Evolutionary conservation across 2,329 filamentous ascomycete genomes (phyloP).

Genomic region (Pezicula neosporulosa): DNA sequence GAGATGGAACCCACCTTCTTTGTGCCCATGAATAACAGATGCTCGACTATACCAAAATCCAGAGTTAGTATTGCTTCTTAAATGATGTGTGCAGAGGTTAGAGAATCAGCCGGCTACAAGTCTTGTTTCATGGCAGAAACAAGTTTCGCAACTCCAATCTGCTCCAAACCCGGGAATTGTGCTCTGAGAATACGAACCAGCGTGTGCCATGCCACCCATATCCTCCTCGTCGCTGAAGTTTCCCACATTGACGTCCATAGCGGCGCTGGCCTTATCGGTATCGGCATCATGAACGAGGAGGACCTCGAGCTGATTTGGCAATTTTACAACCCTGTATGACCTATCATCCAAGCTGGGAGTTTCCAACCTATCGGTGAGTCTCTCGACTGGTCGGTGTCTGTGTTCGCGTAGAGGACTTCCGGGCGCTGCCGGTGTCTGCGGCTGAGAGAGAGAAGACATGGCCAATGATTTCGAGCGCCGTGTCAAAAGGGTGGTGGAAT

Average conservation of each 20-base stretch:
- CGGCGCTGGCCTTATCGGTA: conserved; percentile 94
- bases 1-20: conserved; percentile 60
- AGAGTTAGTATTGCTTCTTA: neutral
- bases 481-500: neutral
- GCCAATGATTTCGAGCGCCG: neutral
- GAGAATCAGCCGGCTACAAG: too few relatives aligned
- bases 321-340: conserved; percentile 83
- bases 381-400: conserved; percentile 25
- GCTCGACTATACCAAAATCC: conserved; percentile 92
- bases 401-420: conserved; percentile 27
- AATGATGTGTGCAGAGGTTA: too few relatives aligned
- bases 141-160: neutral
- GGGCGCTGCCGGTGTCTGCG: conserved; percentile 23
- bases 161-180: too few relatives aligned
- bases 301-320: conserved; percentile 83
- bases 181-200: conserved; percentile 36
- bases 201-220: conserved; percentile 94
- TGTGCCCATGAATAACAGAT: conserved; percentile 95
- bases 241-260: conserved; percentile 92
- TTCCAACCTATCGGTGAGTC: conserved; percentile 69
- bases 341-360: conserved; percentile 82
- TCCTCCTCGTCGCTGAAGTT: conserved; percentile 89
- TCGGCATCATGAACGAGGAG: conserved; percentile 90
- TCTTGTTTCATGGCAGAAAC: too few relatives aligned
- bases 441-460: conserved; percentile 28